phyloP scores from a whole-genome alignment of 768 basidiomycete genomes.

The Tremella yokohamensis region DNA sequence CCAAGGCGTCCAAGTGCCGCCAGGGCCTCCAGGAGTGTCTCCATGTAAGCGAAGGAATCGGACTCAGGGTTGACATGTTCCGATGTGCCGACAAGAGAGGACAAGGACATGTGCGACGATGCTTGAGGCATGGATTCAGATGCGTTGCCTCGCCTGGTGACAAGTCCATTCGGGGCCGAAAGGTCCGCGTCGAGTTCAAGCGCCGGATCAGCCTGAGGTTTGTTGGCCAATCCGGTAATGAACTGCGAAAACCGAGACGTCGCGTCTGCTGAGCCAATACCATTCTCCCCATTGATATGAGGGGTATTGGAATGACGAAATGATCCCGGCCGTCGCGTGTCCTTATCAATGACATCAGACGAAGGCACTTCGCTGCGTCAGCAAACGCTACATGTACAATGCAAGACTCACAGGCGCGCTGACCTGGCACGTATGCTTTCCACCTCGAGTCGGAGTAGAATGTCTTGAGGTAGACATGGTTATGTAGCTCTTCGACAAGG shows the following conservation, averaged over 20 bases:
- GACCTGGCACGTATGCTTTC: conserved; percentile 75
- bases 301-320: conserved; percentile 2
- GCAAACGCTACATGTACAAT: background rate
- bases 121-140: conserved; percentile 17
- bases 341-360: conserved; percentile 31
- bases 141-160: conserved; percentile 15
- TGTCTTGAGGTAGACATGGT: conserved; percentile 92
- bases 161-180: conserved; percentile 5
- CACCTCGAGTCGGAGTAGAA: conserved; percentile 95
- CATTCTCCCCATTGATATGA: conserved; percentile 14
- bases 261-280: conserved; percentile 15
- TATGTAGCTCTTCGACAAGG: conserved; percentile 89
- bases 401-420: conserved; percentile 50
- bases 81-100: conserved; percentile 13
- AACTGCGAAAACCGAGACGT: conserved; percentile 51
- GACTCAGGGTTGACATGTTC: conserved; percentile 68
- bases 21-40: conserved; percentile 86
- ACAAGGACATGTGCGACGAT: conserved; percentile 26
- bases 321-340: conserved; percentile 16
- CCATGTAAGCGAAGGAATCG: conserved; percentile 90
- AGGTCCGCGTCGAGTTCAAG: conserved; percentile 45
- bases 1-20: conserved; percentile 86
- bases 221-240: conserved; percentile 46
- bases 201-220: conserved; percentile 49
- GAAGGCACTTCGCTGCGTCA: conserved; percentile 27